Evolutionary conservation across 1,284 basidiomycete species (phyloP), one percentile per base, ranked within the genome.

Genomic region (Pascua sp.): DNA sequence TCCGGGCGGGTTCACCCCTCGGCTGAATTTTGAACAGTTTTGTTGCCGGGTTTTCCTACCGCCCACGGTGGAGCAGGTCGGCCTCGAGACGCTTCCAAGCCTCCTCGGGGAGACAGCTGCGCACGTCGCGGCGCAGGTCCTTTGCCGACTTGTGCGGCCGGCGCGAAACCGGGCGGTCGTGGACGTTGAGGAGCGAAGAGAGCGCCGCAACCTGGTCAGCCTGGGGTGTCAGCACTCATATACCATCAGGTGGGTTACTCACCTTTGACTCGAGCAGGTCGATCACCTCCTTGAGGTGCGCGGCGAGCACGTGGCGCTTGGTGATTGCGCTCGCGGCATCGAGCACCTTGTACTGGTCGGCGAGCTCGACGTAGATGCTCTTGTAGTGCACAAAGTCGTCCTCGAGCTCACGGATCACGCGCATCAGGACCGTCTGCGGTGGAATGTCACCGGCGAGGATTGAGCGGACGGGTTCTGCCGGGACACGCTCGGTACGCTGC

Each of bases 311-410:
- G 62, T 89, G 89, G 38, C 92, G 82, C 71, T 89, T 90, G 16
- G 82, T 82, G 1, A 86, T 85, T 67, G 91, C 86, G 5, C 86
- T 87, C 1, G 85, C 85, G 2, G 90, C 85, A 69, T 92, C 89
- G 82, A 95, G 88, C 9, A 84, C 77, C 72, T 86, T 90, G 78
- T 95, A 96, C 77, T 93, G 88, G 58, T 93, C 90, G 0, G 92
- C 87, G 40, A 95, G 81, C 70, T 91, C 89, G 51, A 86, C 79
- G 66, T 94, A 96, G 55, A 95, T 86, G 61, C 91, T 94, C 77
- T 90, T 91, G 74, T 90, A 92, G 78, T 93, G 91, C 17, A 83
- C 84, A 70, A 92, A 93, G 71, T 94, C 91, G 66, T 91, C 90
- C 71, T 94, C 91, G 11, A 94, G 80, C 76, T 93, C 91, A 56